Percentiles rank a stretch among this genome's conserved stretches.
phyloP scores from a whole-genome alignment of 2,329 filamentous ascomycete species.

The Metarhizium guizhouense region DNA sequence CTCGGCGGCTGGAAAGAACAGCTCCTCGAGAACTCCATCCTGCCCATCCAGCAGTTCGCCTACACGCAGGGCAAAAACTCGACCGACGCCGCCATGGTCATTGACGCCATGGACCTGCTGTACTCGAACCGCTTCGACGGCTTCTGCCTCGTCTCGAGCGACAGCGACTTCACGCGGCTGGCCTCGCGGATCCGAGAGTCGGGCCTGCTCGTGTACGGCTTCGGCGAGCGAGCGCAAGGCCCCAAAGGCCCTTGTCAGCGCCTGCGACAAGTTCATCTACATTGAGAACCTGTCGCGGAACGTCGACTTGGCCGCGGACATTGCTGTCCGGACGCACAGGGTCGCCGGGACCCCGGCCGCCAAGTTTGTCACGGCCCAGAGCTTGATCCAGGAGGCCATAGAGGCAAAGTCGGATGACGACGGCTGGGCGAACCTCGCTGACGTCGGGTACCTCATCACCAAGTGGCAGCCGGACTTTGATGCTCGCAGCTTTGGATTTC shows the following conservation, averaged over 20 bases:
- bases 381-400: conserved; percentile 11
- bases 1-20: conserved; percentile 21
- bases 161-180: conserved; percentile 27
- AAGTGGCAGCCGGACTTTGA: conserved; percentile 22
- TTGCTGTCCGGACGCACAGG: background rate
- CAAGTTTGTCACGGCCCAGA: background rate
- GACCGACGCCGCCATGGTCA: conserved; percentile 26
- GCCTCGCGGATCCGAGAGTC: conserved; percentile 24
- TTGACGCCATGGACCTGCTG: conserved; percentile 28
- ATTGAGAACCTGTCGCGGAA: conserved; percentile 12
- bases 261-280: conserved; percentile 25
- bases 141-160: conserved; percentile 25
- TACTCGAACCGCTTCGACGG: conserved; percentile 22
- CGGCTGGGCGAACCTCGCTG: conserved; percentile 19
- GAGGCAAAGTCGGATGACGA: conserved; percentile 13
- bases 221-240: conserved; percentile 22
- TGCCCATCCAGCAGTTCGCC: conserved; percentile 27
- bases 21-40: conserved; percentile 22
- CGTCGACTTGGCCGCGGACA: background rate
- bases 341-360: background rate
- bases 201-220: conserved; percentile 24
- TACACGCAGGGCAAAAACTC: conserved; percentile 27
- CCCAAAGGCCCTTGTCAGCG: conserved; percentile 20
- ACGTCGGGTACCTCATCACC: conserved; percentile 16
- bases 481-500: conserved; percentile 17